A percentile compares a stretch with the other conserved stretches of the same genome.
phyloP scores from a whole-genome alignment of 2,329 filamentous ascomycete species.

The Cyanodermella asteris region DNA sequence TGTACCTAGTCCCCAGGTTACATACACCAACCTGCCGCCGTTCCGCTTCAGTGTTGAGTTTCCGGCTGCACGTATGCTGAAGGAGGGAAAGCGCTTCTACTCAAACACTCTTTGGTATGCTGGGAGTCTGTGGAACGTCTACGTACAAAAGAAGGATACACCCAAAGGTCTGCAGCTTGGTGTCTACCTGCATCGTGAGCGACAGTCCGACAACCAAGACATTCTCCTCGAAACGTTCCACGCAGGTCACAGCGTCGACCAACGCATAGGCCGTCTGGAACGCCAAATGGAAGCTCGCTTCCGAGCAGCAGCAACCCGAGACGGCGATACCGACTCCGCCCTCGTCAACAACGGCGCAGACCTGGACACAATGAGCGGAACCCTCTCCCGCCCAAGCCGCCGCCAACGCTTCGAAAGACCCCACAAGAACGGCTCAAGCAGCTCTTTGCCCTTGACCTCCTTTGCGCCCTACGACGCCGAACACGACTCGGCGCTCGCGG shows the following conservation, averaged over 20 bases:
- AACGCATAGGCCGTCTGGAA: conserved; percentile 31
- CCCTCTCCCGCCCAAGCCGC: no score
- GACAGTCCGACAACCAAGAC: conserved; percentile 27
- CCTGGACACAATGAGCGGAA: no score
- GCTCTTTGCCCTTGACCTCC: no score
- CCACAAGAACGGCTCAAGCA: no score
- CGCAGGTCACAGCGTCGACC: conserved; percentile 25
- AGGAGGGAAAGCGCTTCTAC: conserved; percentile 37
- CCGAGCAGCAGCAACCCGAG: conserved; percentile 4
- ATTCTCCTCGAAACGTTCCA: conserved; percentile 14
- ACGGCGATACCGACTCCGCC: conserved; percentile 5
- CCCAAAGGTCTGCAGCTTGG: conserved; percentile 34
- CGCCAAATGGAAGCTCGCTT: conserved; percentile 31
- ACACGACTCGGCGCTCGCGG: no score
- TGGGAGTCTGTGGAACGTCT: conserved; percentile 38
- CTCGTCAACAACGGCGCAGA: conserved; percentile 5
- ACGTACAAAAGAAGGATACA: conserved; percentile 35
- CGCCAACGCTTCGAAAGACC: background rate
- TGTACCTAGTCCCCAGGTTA: conserved; percentile 15
- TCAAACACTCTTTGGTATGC: conserved; percentile 37
- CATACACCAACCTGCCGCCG: conserved; percentile 33
- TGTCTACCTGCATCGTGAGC: conserved; percentile 36
- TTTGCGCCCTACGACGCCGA: no score
- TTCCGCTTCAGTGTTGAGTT: conserved; percentile 38
- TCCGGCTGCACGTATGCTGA: conserved; percentile 31